phyloP scores from a whole-genome alignment of 2,329 filamentous ascomycete genomes.

The Claviceps sp. region DNA sequence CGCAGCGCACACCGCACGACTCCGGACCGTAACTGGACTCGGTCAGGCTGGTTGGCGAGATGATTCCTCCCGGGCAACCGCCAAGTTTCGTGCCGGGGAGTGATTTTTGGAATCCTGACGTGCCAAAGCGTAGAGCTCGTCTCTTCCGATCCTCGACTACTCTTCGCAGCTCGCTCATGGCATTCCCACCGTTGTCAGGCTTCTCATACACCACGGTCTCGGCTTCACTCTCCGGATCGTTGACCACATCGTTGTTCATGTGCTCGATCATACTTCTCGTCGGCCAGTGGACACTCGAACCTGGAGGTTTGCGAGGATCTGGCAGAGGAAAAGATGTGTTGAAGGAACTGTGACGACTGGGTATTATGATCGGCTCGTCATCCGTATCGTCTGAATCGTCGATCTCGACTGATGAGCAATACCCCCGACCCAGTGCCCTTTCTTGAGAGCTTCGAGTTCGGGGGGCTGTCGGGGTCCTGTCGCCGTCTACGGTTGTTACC shows the following conservation, averaged over 20 bases:
- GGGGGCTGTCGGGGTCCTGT: conserved; percentile 15
- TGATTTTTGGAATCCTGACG: conserved; percentile 21
- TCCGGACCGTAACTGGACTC: conserved; percentile 31
- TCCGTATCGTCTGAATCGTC: conserved; percentile 47
- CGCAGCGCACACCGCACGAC: conserved; percentile 37
- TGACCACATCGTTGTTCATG: conserved; percentile 27
- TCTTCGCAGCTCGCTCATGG: conserved; percentile 45
- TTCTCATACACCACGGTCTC: conserved; percentile 42
- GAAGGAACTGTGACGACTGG: conserved; percentile 43
- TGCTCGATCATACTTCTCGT: conserved; percentile 36
- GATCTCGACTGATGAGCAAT: conserved; percentile 29
- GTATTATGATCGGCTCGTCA: conserved; percentile 52
- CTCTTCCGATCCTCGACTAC: conserved; percentile 39
- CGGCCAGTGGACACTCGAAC: conserved; percentile 33
- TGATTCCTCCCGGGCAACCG: conserved; percentile 22
- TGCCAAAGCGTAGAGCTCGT: conserved; percentile 19
- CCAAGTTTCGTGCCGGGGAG: conserved; percentile 20
- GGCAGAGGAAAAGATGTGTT: conserved; percentile 41
- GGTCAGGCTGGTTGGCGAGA: conserved; percentile 39
- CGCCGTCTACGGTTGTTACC: conserved; percentile 33
- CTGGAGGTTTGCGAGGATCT: conserved; percentile 36
- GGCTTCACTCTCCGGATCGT: conserved; percentile 41
- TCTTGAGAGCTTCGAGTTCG: conserved; percentile 18
- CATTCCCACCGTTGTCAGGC: conserved; percentile 35
- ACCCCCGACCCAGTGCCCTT: conserved; percentile 19